Evolutionary conservation across 202 grass and related monocot species (phyloP).

Genomic region (Bolboschoenoplectus hybrid): DNA sequence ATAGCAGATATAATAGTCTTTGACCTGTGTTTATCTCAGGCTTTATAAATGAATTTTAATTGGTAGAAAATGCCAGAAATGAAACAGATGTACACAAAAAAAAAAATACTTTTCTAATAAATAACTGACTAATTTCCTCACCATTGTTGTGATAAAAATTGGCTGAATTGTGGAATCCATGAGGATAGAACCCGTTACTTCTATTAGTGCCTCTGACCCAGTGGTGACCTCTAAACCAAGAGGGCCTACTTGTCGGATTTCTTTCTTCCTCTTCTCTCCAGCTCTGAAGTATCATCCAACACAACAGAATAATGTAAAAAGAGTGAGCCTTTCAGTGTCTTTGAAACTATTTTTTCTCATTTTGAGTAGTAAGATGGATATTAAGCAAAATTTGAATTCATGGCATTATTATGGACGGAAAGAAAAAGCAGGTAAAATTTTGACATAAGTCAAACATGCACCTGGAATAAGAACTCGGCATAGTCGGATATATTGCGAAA

Average conservation of each 20-base stretch:
- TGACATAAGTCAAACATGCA: conserved; percentile 34
- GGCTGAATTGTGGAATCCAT: conserved; percentile 46
- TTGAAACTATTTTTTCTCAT: conserved; percentile 12
- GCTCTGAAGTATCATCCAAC: conserved; percentile 56
- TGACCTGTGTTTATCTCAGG: background rate
- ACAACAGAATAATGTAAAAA: conserved; percentile 36
- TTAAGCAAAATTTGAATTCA: background rate
- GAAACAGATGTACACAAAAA: conserved; percentile 30
- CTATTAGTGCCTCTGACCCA: conserved; percentile 61
- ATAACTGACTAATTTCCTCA: conserved; percentile 39
- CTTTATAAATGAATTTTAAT: conserved; percentile 39
- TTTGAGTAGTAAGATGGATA: conserved; percentile 26
- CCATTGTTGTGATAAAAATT: conserved; percentile 60
- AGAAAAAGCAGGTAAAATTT: conserved; percentile 22
- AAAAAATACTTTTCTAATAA: conserved; percentile 21
- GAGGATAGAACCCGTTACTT: conserved; percentile 47
- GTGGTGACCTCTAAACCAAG: conserved; percentile 85
- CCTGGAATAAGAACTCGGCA: conserved; percentile 81
- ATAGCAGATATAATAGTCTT: background rate
- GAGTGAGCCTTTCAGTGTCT: conserved; percentile 11
- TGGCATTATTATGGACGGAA: background rate
- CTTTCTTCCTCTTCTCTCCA: conserved; percentile 75
- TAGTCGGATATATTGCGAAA: conserved; percentile 74
- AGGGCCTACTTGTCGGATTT: conserved; percentile 47
- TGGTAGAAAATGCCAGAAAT: conserved; percentile 20